phyloP scores from a whole-genome alignment of 345 rosid species.

The Heritiera littoralis region DNA sequence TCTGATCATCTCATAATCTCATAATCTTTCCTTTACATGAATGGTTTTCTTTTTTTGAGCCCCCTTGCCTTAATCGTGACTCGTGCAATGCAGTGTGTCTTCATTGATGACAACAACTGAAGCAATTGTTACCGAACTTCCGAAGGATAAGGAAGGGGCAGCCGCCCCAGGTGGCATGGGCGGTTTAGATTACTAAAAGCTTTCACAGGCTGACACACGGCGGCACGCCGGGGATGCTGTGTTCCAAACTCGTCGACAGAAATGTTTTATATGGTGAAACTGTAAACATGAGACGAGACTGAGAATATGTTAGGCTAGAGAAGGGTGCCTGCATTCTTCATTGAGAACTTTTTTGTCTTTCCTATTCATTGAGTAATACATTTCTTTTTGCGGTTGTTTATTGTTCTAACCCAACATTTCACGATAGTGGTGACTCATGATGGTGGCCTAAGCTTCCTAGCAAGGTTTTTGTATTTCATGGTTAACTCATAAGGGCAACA shows the following conservation, averaged over 20 bases:
- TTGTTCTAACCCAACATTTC: not conserved
- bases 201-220: not conserved
- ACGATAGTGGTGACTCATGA: not conserved
- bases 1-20: not conserved
- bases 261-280: too few species aligned
- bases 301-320: not conserved
- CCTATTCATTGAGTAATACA: not conserved
- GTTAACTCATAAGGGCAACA: not conserved
- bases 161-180: not conserved
- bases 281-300: not conserved
- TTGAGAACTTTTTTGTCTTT: not conserved
- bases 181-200: conserved; percentile 3
- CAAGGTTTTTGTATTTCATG: not conserved
- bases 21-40: not conserved
- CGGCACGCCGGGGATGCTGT: not conserved
- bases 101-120: conserved; percentile 41
- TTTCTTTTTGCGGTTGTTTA: not conserved
- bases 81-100: conserved; percentile 45
- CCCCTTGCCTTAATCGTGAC: not conserved
- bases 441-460: not conserved
- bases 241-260: not conserved
- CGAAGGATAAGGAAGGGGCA: conserved; percentile 42
- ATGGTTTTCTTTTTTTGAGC: not conserved
- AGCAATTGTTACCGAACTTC: conserved; percentile 45
- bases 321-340: not conserved